Evolutionary conservation across 306 rosid genomes (phyloP).

Genomic region (Quercus mongolica): DNA sequence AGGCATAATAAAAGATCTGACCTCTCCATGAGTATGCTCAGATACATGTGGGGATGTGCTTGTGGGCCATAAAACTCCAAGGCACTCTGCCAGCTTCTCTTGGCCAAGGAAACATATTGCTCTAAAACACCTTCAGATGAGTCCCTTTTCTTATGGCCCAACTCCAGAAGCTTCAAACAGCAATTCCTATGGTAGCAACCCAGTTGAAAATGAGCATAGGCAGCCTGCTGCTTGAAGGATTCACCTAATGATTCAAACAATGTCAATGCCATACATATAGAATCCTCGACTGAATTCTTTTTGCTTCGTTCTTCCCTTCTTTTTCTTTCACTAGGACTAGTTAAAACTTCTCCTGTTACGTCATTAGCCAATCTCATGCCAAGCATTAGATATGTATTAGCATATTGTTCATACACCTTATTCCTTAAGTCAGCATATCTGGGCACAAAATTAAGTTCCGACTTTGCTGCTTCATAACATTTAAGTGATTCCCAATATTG

Average conservation of each 20-base stretch:
- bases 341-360: conserved; percentile 53
- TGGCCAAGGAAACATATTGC: conserved; percentile 86
- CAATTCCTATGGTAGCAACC: conserved; percentile 84
- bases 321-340: conserved; percentile 37
- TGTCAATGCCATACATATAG: conserved; percentile 81
- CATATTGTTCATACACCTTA: conserved; percentile 80
- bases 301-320: conserved; percentile 49
- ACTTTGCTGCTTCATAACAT: conserved; percentile 82
- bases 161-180: conserved; percentile 74
- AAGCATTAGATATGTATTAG: conserved; percentile 83
- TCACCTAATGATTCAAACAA: conserved; percentile 82
- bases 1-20: conserved; percentile 58
- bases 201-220: conserved; percentile 86
- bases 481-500: conserved; percentile 80
- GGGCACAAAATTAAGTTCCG: conserved; percentile 50
- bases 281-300: conserved; percentile 87
- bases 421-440: conserved; percentile 42
- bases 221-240: conserved; percentile 81
- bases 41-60: conserved; percentile 71
- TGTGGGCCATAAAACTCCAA: conserved; percentile 73
- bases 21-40: conserved; percentile 79
- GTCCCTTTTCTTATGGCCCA: conserved; percentile 45
- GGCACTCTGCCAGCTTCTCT: conserved; percentile 88
- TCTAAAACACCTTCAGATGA: conserved; percentile 48
- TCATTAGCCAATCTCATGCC: conserved; percentile 92